phyloP scores from a whole-genome alignment of 2,329 filamentous ascomycete species.

The Nemania bipapillata region DNA sequence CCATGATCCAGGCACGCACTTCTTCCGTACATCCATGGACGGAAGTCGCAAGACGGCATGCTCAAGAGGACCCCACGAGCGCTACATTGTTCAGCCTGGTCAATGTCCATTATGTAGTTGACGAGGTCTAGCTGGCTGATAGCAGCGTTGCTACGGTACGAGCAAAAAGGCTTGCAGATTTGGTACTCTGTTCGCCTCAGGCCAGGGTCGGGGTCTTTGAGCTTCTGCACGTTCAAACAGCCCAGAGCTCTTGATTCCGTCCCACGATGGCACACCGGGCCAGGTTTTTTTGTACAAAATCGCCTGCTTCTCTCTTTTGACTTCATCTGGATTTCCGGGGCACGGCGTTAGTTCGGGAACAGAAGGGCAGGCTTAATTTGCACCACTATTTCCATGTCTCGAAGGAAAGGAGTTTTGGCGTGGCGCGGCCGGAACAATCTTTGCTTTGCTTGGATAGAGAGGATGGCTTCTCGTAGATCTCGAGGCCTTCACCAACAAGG shows the following conservation, averaged over 20 bases:
- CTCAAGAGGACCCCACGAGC: constrained; percentile 73
- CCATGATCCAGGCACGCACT: constrained; percentile 74
- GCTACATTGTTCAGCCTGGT: constrained; percentile 76
- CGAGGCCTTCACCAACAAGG: constrained; percentile 6
- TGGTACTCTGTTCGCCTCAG: not conserved
- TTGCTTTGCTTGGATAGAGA: constrained; percentile 16
- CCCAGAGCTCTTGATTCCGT: constrained; percentile 12
- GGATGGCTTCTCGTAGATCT: constrained; percentile 16
- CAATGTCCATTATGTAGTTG: constrained; percentile 66
- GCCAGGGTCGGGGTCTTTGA: not conserved
- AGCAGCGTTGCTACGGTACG: constrained; percentile 8
- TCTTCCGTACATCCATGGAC: constrained; percentile 75
- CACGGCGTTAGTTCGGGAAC: constrained; percentile 39
- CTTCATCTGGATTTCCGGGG: constrained; percentile 37
- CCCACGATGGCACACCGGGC: constrained; percentile 1
- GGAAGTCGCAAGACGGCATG: constrained; percentile 70
- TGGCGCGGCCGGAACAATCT: constrained; percentile 2
- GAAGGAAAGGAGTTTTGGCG: constrained; percentile 23
- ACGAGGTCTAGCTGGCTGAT: constrained; percentile 22
- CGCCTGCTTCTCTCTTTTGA: constrained; percentile 26
- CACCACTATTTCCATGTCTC: constrained; percentile 18
- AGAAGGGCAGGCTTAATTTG: constrained; percentile 30
- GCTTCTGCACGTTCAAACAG: constrained; percentile 4
- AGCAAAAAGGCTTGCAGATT: constrained; percentile 11
- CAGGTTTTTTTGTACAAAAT: constrained; percentile 30